Evolutionary conservation across 768 basidiomycete genomes (phyloP).

Genomic region (Kockovaella imperatae): DNA sequence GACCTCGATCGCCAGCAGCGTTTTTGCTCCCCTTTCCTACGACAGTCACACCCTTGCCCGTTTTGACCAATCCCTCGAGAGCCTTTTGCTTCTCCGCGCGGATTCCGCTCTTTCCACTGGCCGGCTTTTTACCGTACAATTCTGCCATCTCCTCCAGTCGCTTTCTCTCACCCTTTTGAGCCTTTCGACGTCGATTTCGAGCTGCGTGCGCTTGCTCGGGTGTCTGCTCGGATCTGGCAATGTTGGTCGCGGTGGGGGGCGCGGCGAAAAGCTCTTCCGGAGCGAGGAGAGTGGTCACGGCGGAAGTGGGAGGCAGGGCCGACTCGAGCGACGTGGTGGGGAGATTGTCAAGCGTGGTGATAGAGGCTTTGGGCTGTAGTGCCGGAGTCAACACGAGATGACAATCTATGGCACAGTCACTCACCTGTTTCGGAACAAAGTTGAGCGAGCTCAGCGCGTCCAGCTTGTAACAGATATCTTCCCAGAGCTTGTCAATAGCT

Average conservation of each 20-base stretch:
- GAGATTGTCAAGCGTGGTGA: conserved; percentile 73
- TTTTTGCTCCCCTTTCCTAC: conserved; percentile 40
- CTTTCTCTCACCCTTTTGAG: conserved; percentile 61
- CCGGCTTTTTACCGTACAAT: conserved; percentile 47
- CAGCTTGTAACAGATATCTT: conserved; percentile 72
- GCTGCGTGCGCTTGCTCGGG: conserved; percentile 70
- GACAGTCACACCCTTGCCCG: conserved; percentile 48
- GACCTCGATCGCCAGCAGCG: too few species aligned
- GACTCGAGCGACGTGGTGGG: conserved; percentile 79
- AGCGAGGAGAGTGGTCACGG: conserved; percentile 70
- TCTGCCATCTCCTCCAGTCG: conserved; percentile 61
- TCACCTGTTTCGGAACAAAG: conserved; percentile 85
- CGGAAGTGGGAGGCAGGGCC: conserved; percentile 74
- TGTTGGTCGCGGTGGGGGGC: conserved; percentile 50
- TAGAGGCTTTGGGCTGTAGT: conserved; percentile 73
- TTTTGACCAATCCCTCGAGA: conserved; percentile 72
- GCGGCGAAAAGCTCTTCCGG: conserved; percentile 79
- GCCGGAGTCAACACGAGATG: conserved; percentile 1
- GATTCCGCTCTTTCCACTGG: conserved; percentile 45
- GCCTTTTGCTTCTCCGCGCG: conserved; percentile 83
- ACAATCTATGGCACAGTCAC: conserved; percentile 30
- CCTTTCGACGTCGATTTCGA: conserved; percentile 47
- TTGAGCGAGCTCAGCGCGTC: conserved; percentile 93
- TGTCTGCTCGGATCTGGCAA: conserved; percentile 70
- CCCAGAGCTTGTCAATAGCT: conserved; percentile 76